Evolutionary conservation across 2,329 filamentous ascomycete genomes (phyloP), one percentile per base, ranked within the genome.

Genomic region (Calonectria hongkongensis): DNA sequence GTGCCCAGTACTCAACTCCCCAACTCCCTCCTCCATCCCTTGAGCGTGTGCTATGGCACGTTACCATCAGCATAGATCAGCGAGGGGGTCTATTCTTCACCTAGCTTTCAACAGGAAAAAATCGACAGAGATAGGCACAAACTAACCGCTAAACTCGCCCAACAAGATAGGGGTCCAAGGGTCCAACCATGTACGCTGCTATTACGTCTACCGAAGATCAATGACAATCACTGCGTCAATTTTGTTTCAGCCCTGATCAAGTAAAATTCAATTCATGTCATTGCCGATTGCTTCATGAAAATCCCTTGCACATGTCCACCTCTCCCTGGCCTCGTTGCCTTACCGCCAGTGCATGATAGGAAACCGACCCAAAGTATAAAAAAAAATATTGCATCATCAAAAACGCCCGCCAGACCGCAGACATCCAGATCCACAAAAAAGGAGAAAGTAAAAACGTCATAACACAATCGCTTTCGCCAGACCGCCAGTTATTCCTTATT

Each of bases 231-330:
- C 65, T 58, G 56, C 21, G 21, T 60, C 56, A 27, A 41, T 28
- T 18, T 45, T 30, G 56, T 63, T 68, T 68, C 66, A 68, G 66
- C 27, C 21, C 45, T 43, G 21, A 33, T 28, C 27, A 43, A 30
- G 16, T 65, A 39, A 64, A 70, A 51, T 41, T 64, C 67, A 36
- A 41, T 69, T 64, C 67, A 54, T 70, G 30, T 65, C 67, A 62
- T 65, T 6, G 33, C 30, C 33, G 36, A n/a, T 45, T 45, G 15
- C 13, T 25, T 28, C 48, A 30, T 51, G 15, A 36, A 36, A 27
- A 48, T 15, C 30, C 28, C 39, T 60, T 48, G 30, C 47, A 9
- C 33, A 10, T 27, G 27, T 63, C 50, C 60, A n/a, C 60, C 47
- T 47, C 21, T 47, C 28, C 58, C 58, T 30, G 36, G 33, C 67